These are phyloP conservation scores for Penicillium sp. DNA, from an alignment of 2,329 filamentous ascomycete genomes.

Conservation along the genomic window DNA sequence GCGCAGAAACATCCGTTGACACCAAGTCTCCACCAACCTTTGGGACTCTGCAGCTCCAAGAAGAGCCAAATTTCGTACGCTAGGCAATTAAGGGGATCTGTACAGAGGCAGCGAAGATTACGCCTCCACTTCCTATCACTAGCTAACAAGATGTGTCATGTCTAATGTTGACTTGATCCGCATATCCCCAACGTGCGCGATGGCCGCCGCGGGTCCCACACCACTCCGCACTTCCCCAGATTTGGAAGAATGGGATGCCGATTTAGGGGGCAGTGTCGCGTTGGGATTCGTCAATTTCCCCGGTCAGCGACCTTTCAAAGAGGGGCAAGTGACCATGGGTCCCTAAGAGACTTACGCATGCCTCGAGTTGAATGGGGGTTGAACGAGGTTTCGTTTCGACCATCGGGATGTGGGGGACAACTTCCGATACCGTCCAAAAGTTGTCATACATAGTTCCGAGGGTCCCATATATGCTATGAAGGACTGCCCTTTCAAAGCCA, in stretches of 20 bases:
- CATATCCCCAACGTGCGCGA: neutral
- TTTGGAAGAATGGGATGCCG: neutral
- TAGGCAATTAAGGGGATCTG: neutral
- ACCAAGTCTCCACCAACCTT: neutral
- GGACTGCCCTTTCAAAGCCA: neutral
- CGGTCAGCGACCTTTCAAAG: neutral
- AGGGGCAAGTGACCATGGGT: neutral
- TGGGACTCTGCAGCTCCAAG: neutral
- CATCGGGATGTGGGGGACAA: slow-evolving; percentile 20
- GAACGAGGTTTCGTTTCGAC: neutral
- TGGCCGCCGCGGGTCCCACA: neutral
- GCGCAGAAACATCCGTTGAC: neutral
- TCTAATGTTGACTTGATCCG: neutral
- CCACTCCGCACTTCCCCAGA: neutral
- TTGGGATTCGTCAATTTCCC: neutral
- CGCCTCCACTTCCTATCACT: neutral
- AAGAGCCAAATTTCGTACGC: neutral
- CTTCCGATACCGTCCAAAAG: slow-evolving; percentile 3
- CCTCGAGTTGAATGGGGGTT: neutral
- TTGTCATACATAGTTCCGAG: neutral
- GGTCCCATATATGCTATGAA: slow-evolving; percentile 1
- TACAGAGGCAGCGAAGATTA: neutral
- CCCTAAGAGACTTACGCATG: neutral
- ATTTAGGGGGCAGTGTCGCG: neutral
- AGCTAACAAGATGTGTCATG: neutral